A percentile compares a stretch with the other conserved stretches of the same genome.
These are phyloP conservation scores for Lentinula sp. DNA, from an alignment of 768 basidiomycete species.

Conservation along the genomic window DNA sequence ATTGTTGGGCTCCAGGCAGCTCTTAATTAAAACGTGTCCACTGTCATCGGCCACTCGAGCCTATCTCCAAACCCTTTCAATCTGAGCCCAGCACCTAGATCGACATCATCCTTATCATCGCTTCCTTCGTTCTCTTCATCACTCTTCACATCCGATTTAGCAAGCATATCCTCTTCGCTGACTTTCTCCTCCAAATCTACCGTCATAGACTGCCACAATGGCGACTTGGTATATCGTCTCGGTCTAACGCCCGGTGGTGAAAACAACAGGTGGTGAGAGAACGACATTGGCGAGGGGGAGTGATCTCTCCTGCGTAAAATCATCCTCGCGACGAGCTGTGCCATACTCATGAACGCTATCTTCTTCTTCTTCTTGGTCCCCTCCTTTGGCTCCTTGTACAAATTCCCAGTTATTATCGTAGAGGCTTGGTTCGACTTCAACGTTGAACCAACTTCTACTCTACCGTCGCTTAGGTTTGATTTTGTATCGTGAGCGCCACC, in stretches of 20 bases:
- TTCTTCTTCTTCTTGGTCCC: neutral
- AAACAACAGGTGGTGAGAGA: neutral
- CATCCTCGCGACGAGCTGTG: constrained; percentile 2
- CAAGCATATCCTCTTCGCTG: too few species aligned
- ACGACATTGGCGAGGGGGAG: neutral
- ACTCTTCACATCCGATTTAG: too few species aligned
- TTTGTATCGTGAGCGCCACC: neutral
- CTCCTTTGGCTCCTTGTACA: neutral
- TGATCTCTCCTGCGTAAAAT: neutral
- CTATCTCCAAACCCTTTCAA: too few species aligned
- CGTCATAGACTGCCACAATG: neutral
- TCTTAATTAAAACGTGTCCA: too few species aligned
- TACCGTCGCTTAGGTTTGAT: neutral
- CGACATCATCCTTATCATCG: too few species aligned
- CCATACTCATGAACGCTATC: neutral
- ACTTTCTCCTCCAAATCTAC: neutral
- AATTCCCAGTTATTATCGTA: neutral
- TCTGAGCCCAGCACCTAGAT: too few species aligned
- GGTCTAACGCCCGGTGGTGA: neutral
- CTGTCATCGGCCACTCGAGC: too few species aligned
- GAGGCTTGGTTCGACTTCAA: neutral
- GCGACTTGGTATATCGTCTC: neutral
- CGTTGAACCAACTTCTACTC: too few species aligned
- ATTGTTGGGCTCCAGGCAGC: too few species aligned
- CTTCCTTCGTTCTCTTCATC: too few species aligned